These are phyloP conservation scores for Diaporthe caulivora DNA, from an alignment of 2,329 filamentous ascomycete genomes.

Conservation along the genomic window DNA sequence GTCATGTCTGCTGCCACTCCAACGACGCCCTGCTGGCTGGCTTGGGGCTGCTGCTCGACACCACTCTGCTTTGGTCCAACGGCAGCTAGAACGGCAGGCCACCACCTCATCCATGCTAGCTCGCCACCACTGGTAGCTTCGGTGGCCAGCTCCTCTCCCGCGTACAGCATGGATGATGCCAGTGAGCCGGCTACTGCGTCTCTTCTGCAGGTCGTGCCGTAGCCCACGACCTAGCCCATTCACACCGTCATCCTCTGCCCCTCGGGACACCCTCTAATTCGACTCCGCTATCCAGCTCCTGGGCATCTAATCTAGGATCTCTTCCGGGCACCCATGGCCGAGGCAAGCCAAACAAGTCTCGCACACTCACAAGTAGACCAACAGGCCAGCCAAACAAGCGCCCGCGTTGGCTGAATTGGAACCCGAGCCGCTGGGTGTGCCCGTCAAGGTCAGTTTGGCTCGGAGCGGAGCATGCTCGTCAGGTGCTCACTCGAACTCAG, in stretches of 20 bases:
- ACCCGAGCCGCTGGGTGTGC: not conserved
- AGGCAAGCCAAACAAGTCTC: not conserved
- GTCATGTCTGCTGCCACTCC: constrained; percentile 15
- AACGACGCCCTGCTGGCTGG: too few species aligned
- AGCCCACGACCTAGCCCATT: constrained; percentile 10
- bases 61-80: constrained; percentile 13
- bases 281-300: constrained; percentile 4
- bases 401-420: not conserved
- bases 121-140: constrained; percentile 8
- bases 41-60: constrained; percentile 27
- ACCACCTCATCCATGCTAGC: constrained; percentile 28
- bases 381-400: not conserved
- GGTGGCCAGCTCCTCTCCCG: constrained; percentile 19
- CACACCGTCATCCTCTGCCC: constrained; percentile 28
- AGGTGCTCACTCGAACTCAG: not conserved
- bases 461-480: not conserved
- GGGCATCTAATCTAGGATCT: not conserved
- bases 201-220: constrained; percentile 33
- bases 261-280: not conserved
- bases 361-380: not conserved
- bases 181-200: constrained; percentile 30
- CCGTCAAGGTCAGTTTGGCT: not conserved
- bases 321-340: constrained; percentile 11
- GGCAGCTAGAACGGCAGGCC: constrained; percentile 7
- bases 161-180: constrained; percentile 29